Evolutionary conservation across 2,329 filamentous ascomycete genomes (phyloP), one percentile per base, ranked within the genome.

Genomic region (Trichoderma breve): DNA sequence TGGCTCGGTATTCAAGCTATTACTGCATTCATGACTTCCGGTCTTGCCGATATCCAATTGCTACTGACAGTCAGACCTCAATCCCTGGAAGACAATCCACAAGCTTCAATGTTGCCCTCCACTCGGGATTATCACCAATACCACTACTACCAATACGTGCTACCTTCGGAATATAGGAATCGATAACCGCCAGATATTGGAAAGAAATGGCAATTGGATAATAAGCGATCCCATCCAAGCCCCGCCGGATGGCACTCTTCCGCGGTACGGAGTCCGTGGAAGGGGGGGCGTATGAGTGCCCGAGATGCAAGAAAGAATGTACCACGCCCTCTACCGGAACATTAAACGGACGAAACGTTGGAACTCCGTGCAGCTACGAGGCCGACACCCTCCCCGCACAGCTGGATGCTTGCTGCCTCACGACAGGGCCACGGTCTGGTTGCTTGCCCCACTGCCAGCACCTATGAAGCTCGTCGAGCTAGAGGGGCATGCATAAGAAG

Each of bases 401-500:
- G 57, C 57, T 69, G 26, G 26, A 70, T 32, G 58, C 58, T 14
- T 47, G 55, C 55, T 61, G 66, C 55, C 61, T 51, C 66, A 51
- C 39, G 24, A 70, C 36, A 61, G 34, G 39, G 36, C 66, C 36
- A 70, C n/a, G 34, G 66, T 57, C 43, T 70, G n/a, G 30, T 6
- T 6, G 47, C 57, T 28, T 34, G 55, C 55, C 43, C 43, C 55
- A 21, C 28, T 69, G n/a, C 36, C 55, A 70, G 67, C 57, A 53
- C 57, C 30, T 30, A 53, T 9, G 28, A 36, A 53, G 39, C 39
- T 70, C 67, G 67, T 53, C 18, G 67, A 70, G 55, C 26, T 47
- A 51, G 66, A 69, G 66, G 66, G 57, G 67, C 67, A 70, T 53
- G 67, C 55, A 70, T 58, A 58, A 43, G 39, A 24, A 61, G n/a